phyloP scores from a whole-genome alignment of 805 yeast species.

The Maudiozyma turicensis region DNA sequence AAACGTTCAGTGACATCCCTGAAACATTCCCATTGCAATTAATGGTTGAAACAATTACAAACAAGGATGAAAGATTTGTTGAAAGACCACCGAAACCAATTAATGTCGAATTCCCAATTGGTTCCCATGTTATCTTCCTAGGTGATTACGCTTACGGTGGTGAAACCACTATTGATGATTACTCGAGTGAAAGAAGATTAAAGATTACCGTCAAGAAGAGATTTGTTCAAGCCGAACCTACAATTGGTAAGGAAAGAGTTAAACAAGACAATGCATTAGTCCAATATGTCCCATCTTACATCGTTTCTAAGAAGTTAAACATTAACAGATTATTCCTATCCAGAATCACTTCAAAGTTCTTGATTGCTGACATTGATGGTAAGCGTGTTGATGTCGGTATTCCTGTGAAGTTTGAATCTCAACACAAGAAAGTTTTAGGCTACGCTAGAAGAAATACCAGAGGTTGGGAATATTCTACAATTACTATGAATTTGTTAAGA shows the following conservation, averaged over 20 bases:
- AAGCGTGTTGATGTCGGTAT: slow-evolving; percentile 65
- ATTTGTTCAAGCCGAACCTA: slow-evolving; percentile 44
- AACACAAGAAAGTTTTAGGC: slow-evolving; percentile 78
- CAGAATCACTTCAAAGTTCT: slow-evolving; percentile 62
- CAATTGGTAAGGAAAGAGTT: slow-evolving; percentile 53
- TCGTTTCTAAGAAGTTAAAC: slow-evolving; percentile 48
- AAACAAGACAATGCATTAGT: slow-evolving; percentile 44
- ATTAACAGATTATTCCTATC: slow-evolving; percentile 61
- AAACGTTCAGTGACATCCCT: slow-evolving; percentile 48
- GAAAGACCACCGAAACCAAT: slow-evolving; percentile 71
- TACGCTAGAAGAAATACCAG: slow-evolving; percentile 56
- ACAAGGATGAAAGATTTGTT: slow-evolving; percentile 63
- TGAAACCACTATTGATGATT: slow-evolving; percentile 57
- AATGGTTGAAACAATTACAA: slow-evolving; percentile 61
- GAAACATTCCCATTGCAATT: slow-evolving; percentile 69
- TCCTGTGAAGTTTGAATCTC: slow-evolving; percentile 71
- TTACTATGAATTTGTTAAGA: slow-evolving; percentile 57
- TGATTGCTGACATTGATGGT: slow-evolving; percentile 46
- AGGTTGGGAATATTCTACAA: slow-evolving; percentile 77
- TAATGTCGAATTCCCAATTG: slow-evolving; percentile 71
- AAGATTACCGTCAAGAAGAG: slow-evolving; percentile 45
- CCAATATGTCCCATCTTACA: slow-evolving; percentile 55
- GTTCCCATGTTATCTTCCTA: slow-evolving; percentile 62
- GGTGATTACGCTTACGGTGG: slow-evolving; percentile 87
- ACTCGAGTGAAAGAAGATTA: slow-evolving; percentile 38